Percentiles rank a stretch among this genome's conserved stretches.
phyloP scores from a whole-genome alignment of 176 grass and related monocot genomes.

The Cenchrus americanus region DNA sequence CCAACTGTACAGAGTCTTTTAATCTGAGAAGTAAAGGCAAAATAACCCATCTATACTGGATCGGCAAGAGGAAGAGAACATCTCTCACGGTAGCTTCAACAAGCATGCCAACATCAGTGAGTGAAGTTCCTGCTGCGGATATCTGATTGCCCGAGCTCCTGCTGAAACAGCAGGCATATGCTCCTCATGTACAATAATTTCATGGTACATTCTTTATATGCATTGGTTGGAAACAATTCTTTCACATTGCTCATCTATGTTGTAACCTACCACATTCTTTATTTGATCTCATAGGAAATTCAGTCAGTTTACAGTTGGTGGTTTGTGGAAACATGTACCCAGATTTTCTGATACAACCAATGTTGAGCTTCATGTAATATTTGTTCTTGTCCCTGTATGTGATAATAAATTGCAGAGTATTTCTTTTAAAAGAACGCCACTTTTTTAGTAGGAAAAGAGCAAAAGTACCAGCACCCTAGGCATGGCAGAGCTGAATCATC shows the following conservation, averaged over 20 bases:
- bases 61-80: slow-evolving; percentile 63
- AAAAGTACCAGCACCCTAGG: not conserved
- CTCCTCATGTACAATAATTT: slow-evolving; percentile 36
- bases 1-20: slow-evolving; percentile 66
- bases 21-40: slow-evolving; percentile 64
- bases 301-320: slow-evolving; percentile 1
- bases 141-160: slow-evolving; percentile 4
- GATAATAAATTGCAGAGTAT: not conserved
- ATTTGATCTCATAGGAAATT: slow-evolving; percentile 36
- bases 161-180: not conserved
- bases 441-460: not conserved
- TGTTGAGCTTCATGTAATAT: not conserved
- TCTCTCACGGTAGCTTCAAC: slow-evolving; percentile 26
- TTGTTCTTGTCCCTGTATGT: not conserved
- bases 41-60: slow-evolving; percentile 55
- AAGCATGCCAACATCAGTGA: not conserved
- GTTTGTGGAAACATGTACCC: not conserved
- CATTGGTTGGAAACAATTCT: slow-evolving; percentile 54
- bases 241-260: slow-evolving; percentile 37
- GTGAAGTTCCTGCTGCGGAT: slow-evolving; percentile 29
- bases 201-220: slow-evolving; percentile 32
- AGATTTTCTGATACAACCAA: not conserved
- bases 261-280: slow-evolving; percentile 41
- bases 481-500: not conserved
- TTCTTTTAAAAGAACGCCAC: not conserved